A percentile compares a stretch with the other conserved stretches of the same genome.
Evolutionary conservation across 345 rosid species (phyloP).

Genomic region (Lepidium sativum): DNA sequence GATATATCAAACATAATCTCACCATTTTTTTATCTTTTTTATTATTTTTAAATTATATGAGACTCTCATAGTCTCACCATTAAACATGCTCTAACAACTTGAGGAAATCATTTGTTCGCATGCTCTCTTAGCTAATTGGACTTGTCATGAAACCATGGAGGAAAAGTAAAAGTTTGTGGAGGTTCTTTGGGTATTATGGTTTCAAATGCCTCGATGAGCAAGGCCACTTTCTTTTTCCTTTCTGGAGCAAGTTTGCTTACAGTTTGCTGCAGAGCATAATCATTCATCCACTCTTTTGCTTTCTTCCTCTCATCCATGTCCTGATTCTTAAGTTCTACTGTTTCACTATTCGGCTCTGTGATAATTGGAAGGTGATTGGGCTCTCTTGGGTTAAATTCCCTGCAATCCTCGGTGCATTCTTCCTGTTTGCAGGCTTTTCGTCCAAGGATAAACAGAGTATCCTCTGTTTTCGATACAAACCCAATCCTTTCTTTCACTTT

Average conservation of each 20-base stretch:
- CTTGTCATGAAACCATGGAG: not conserved
- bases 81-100: no score
- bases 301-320: conserved; percentile 46
- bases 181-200: conserved; percentile 39
- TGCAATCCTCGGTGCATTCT: conserved; percentile 21
- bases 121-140: not conserved
- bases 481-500: conserved; percentile 15
- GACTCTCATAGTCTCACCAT: no score
- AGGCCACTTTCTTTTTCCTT: conserved; percentile 60
- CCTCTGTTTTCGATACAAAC: conserved; percentile 7
- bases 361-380: conserved; percentile 49
- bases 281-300: conserved; percentile 81
- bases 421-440: conserved; percentile 20
- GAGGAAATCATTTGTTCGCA: not conserved
- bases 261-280: conserved; percentile 60
- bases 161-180: conserved; percentile 20
- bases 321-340: conserved; percentile 57
- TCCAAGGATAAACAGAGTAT: not conserved
- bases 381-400: conserved; percentile 51
- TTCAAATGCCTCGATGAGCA: conserved; percentile 80
- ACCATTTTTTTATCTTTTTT: no score
- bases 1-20: no score
- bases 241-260: conserved; percentile 62
- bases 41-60: no score
- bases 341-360: conserved; percentile 44